Evolutionary conservation across 2,329 filamentous ascomycete genomes (phyloP), one percentile per base, ranked within the genome.

Genomic region (Hymenoscyphus linearis): DNA sequence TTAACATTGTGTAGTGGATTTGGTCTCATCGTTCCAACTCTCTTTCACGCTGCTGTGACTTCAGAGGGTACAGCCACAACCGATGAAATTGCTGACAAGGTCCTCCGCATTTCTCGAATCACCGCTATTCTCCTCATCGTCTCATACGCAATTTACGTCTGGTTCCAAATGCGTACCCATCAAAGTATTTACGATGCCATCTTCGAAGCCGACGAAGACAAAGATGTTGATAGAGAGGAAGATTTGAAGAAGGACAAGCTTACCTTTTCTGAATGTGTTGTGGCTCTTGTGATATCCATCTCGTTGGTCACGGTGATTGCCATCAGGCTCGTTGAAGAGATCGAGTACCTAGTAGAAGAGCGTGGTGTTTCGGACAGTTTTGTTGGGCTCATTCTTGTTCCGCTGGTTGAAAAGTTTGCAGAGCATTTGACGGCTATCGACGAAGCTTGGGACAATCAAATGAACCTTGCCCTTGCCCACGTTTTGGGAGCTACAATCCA

Each of bases 401-500:
- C 90, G 3, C 80, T 96, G 0, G 90, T 95, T 5, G 91, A 96
- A 72, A 96, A 96, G 75, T 87, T 89, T 2, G 90, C 91, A 13
- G 91, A 96, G 74, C 91, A 96, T 74, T 77, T 96, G 54, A 93
- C 89, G 1, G 89, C 90, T 50, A 80, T 96, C 62, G 90, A 95
- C 68, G 91, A 96, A 79, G 91, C 91, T 26, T 93, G 86, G 80
- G 88, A 91, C 68, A 85, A 90, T 72, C 86, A 88, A 72, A 91
- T 93, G 66, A 95, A 95, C 77, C 87, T 93, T 74, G 90, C 91
- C 0, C 81, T 95, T 27, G 89, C 90, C 52, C 91, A 96, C 73
- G 90, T 95, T 58, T 85, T 96, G 50, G 91, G 91, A 54, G 87
- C 91, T 2, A 93, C 90, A 0, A 88, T 96, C 62, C 93, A 96